Evolutionary conservation across 257 asterid species (phyloP), one percentile per base, ranked within the genome.

Genomic region (Solanum chilense): DNA sequence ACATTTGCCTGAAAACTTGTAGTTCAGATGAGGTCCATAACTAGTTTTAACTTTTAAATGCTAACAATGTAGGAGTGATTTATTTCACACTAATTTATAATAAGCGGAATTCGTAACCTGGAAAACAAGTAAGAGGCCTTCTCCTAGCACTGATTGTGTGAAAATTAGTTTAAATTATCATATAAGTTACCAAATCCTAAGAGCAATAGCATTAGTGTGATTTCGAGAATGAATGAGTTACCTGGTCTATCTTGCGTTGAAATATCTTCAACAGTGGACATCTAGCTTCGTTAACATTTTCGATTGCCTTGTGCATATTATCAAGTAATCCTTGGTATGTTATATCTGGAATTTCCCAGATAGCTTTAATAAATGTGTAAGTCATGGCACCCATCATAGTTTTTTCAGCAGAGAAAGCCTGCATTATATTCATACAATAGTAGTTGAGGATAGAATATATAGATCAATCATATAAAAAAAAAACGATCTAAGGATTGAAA

Each of bases 341-440:
- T 90, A 94, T 44, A 52, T 68, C 89, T 20, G 85, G 71, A 1
- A 86, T 91, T n/a, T 47, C 90, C 89, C 39, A 84, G 45, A 94
- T 69, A 85, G 98, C 96, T 85, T 64, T 91, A 85, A 92, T 88
- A 60, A 95, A 95, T 74, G 92, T 91, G 77, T 75, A 83, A 21
- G 98, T 93, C 98, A 93, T 94, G 69, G 96, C 98, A 69, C 97
- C 97, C 1, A 78, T 89, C 91, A 86, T 90, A 58, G 88, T 89
- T 71, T 88, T 93, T 52, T 88, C 93, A 4, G 78, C 14, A 41
- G 96, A 91, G 88, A 92, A 87, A 56, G 89, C 94, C 98, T 94
- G 91, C 88, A 88, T 49, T 1, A 11, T 49, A 81, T 27, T 45
- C 42, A 78, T 81, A 10, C 5, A 16, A 31, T 47, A 39, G 69